Conservation (phyloP, 495 filamentous ascomycete genomes). For the Tuber brumale region DNA sequence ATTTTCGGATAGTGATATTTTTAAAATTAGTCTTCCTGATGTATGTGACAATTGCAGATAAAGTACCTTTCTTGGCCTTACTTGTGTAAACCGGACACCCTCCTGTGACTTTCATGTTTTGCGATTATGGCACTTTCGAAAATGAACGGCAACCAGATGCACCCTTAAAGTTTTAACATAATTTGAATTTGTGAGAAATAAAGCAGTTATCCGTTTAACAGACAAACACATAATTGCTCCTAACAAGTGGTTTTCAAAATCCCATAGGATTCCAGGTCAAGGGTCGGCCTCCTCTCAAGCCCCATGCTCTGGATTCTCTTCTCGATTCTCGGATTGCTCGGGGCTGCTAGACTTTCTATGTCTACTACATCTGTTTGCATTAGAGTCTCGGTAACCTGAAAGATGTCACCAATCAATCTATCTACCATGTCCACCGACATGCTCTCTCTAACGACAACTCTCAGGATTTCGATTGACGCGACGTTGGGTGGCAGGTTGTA, state of each 20-base stretch:
- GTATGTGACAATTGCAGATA: too few relatives aligned
- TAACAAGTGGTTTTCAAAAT: conserved; percentile 45
- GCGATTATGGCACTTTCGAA: background rate
- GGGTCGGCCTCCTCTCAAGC: conserved; percentile 12
- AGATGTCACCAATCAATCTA: conserved; percentile 44
- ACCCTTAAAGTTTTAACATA: background rate
- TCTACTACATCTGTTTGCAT: conserved; percentile 49
- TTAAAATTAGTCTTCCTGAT: too few relatives aligned
- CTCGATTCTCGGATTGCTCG: conserved; percentile 41
- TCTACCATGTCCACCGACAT: conserved; percentile 66
- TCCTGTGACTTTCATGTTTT: too few relatives aligned
- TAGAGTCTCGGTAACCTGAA: conserved; percentile 31
- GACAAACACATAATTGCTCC: conserved; percentile 13
- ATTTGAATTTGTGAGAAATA: background rate
- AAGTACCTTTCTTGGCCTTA: too few relatives aligned
- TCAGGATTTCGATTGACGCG: conserved; percentile 59
- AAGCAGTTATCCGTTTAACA: conserved; percentile 44
- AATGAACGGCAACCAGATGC: background rate
- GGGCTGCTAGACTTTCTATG: conserved; percentile 43
- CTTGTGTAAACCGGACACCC: too few relatives aligned
- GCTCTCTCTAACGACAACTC: conserved; percentile 62
- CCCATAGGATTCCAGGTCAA: background rate
- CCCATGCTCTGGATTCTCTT: conserved; percentile 28
- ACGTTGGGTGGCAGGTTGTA: conserved; percentile 62
- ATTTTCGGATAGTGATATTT: too few relatives aligned